A percentile compares a stretch with the other conserved stretches of the same genome.
These are phyloP conservation scores for Pseudomicrostroma phylloplanum DNA, from an alignment of 1,284 basidiomycete species.

Conservation along the genomic window DNA sequence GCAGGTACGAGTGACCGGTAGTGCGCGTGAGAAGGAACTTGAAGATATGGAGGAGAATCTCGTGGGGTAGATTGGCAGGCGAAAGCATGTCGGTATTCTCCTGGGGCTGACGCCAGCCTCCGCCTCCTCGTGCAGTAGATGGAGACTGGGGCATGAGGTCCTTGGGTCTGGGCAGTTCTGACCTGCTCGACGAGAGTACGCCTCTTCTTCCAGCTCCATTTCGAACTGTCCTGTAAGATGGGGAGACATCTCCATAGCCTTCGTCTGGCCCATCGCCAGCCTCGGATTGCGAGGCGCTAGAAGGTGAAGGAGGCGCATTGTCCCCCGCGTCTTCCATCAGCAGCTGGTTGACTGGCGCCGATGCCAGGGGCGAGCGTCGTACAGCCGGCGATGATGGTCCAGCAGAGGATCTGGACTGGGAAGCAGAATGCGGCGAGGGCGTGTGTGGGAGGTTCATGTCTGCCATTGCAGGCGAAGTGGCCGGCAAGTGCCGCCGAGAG, in stretches of 20 bases:
- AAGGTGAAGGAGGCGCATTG: constrained; percentile 30
- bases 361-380: constrained; percentile 3
- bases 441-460: constrained; percentile 3
- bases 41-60: constrained; percentile 87
- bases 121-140: constrained; percentile 15
- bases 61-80: constrained; percentile 63
- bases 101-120: constrained; percentile 11
- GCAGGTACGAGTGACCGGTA: constrained; percentile 58
- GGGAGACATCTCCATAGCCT: too few species aligned
- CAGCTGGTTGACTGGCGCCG: neutral
- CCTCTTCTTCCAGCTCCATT: too few species aligned
- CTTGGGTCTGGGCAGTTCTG: constrained; percentile 6
- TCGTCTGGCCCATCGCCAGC: constrained; percentile 27
- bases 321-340: constrained; percentile 21
- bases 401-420: neutral
- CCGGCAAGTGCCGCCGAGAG: too few species aligned
- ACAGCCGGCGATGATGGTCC: neutral
- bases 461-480: neutral
- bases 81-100: constrained; percentile 12
- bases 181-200: neutral
- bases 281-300: constrained; percentile 42
- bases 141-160: neutral
- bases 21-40: constrained; percentile 65
- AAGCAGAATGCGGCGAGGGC: neutral
- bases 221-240: too few species aligned